Evolutionary conservation across 768 basidiomycete genomes (phyloP), one percentile per base, ranked within the genome.

Genomic region (Lentinus brumalis): DNA sequence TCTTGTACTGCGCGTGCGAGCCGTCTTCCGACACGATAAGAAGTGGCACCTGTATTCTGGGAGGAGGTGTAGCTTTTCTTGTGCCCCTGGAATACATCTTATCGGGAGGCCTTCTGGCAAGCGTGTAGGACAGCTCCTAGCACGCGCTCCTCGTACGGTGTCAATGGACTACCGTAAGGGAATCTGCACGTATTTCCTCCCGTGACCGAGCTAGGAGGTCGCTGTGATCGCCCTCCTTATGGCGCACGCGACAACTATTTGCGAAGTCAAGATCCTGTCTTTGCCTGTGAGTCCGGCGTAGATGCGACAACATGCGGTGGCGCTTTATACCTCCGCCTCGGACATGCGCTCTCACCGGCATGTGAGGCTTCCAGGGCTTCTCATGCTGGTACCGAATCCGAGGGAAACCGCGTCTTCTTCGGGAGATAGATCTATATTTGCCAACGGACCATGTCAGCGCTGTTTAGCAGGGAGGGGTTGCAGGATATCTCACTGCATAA

Each of bases 1-100:
- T 51, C 62, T 63, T 63, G 62, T 63, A 63, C 62, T 26, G 26
- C n/a, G 26, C n/a, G 40, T 39, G 29, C 38, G 53, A 45, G 41
- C 26, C 5, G 26, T 31, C n/a, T 21, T 21, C 30, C 26, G 11
- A 51, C 47, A 39, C 53, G 61, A 63, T 63, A 63, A 63, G 61
- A 50, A 47, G 54, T 53, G 32, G 21, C 40, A 40, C 39, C 21
- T 11, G 21, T 26, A 26, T 49, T 49, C 46, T 10, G 7, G 35
- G 35, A 6, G 35, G 35, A 35, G 35, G 11, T 26, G 21, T 26
- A 11, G 6, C 35, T 35, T 35, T 60, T 16, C 38, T 46, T 35
- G 32, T 44, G 58, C 40, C 44, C 59, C 52, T 60, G 59, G 30
- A 30, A 29, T 32, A 21, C 47, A 42, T 15, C 52, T 60, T 60